Base-by-base conservation (phyloP, 1,284 basidiomycete species). In the Puccinia coronata region DNA sequence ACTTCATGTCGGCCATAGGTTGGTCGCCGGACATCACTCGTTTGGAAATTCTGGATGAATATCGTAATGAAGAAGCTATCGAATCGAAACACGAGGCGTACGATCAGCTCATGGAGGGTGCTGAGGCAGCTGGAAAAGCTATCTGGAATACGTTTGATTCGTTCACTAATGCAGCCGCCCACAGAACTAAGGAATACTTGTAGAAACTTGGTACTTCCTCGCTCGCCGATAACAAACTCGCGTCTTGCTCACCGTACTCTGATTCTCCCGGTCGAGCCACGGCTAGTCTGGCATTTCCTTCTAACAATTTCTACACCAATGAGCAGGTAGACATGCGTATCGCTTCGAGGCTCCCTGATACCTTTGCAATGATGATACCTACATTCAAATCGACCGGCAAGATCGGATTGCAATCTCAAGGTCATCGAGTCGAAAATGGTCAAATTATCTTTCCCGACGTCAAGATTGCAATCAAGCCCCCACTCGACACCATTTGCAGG, bases 341-440 rank as follows among this genome's bases (percentile, higher is more conserved):
- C 6, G 2, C 3, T 31, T 41, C 41, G 6, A 14, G 34, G 11
- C 43, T 31, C 18, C 67, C 43, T 0, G 0, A 6, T 4, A 25
- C 67, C 11, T 70, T 70, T 23, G 43, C 49, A 31, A 28, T 70
- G 25, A 12, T 53, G 9, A 31, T 70, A 2, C 67, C 67, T 23
- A 51, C 47, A 18, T 51, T 49, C 47, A 70, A 51, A 31, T 70
- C 67, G 11, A 70, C 67, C 31, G 67, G 67, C n/a, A 18, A 70
- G 28, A 49, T 70, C 11, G 43, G n/a, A 31, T 23, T 31, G 18
- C 0, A 14, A 51, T 70, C 67, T 28, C 39, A 51, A 31, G 67
- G 67, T n/a, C 31, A 70, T 53, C 67, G 23, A 34, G 67, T 70
- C 31, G 43, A 70, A 20, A 28, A 70, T 31, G 67, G 67, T 14